Base-by-base conservation (phyloP, 371 early-diverging fungal genomes). In the Chytridiales sp. region DNA sequence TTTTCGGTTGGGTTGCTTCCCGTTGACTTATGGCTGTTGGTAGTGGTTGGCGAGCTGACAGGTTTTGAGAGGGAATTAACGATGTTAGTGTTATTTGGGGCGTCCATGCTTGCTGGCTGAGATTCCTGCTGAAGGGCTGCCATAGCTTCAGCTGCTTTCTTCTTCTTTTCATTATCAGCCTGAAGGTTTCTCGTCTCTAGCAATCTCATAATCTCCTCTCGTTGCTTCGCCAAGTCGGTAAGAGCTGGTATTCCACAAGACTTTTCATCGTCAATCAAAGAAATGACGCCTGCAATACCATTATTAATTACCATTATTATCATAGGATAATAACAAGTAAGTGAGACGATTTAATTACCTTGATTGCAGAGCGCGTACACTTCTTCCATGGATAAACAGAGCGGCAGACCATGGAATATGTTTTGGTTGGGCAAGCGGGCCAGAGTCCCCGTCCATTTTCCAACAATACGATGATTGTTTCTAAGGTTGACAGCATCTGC, bases 401-500 rank as follows among this genome's bases (percentile, higher is more conserved):
- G 27, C 11, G 62, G 62, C 4, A 62, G 46, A 4, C 39, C 48
- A 21, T 47, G 22, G 22, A 56, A 46, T n/a, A 27, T 11, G 56
- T 62, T 62, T 29, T 62, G 62, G 5, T 11, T 53, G n/a, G 55
- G 62, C 2, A 35, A 24, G 15, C 34, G 3, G 6, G 48, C 47
- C 29, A 54, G 50, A 3, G 62, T 55, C n/a, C 62, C 62, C 27
- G 34, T 4, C 56, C 55, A 62, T 38, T 44, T 9, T 4, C 56
- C 55, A n/a, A 44, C 31, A 30, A 62, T 62, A 4, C 56, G 56
- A 27, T 55, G 48, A 6, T 24, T 56, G 22, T 26, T 11, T 22
- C 62, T 44, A 17, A 62, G 49, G 19, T 41, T 9, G 41, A 53
- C 41, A 22, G 31, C 29, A 30, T 61, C 61, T 61, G 52, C 39